Evolutionary conservation across 192 early-diverging fungal genomes (phyloP).

Genomic region (Hyaloraphidium curvatum): DNA sequence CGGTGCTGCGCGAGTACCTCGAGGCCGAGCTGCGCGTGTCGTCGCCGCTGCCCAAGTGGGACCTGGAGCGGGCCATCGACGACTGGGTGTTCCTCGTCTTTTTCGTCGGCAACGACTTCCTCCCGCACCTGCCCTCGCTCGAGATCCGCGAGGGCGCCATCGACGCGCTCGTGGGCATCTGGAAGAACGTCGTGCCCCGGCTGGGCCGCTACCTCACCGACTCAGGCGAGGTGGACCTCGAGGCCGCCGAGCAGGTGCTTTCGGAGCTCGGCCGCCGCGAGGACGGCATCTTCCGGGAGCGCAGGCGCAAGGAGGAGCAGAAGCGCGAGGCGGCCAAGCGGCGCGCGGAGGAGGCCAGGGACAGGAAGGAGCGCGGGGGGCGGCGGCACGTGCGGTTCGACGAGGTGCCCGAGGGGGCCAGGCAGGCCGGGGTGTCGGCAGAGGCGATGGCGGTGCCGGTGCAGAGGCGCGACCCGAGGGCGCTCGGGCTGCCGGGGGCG

Average conservation of each 20-base stretch:
- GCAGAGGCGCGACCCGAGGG: too few relatives aligned
- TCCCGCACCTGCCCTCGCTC: conserved; percentile 75
- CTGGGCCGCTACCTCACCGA: conserved; percentile 7
- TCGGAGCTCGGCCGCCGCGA: conserved; percentile 68
- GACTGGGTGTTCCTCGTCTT: conserved; percentile 9
- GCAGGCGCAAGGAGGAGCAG: conserved; percentile 15
- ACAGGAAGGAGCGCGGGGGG: conserved; percentile 24
- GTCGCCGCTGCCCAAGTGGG: not conserved
- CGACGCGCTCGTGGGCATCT: conserved; percentile 4
- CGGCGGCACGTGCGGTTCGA: conserved; percentile 18
- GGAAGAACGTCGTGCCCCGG: not conserved
- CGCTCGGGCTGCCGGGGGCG: too few relatives aligned
- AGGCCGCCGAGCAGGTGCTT: conserved; percentile 58
- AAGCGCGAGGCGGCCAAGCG: conserved; percentile 9
- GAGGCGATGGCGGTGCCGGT: too few relatives aligned
- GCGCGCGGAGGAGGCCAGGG: conserved; percentile 13
- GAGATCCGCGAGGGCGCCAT: conserved; percentile 22
- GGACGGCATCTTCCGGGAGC: conserved; percentile 47
- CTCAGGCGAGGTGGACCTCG: conserved; percentile 57
- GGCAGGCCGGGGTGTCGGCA: conserved; percentile 2
- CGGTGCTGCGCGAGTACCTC: conserved; percentile 44
- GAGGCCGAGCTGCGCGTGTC: conserved; percentile 3
- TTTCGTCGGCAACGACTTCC: conserved; percentile 9
- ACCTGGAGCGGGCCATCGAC: conserved; percentile 5
- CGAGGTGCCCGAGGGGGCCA: conserved; percentile 8